phyloP scores from a whole-genome alignment of 164 flowering plant species.

The Dillenia turbinata region DNA sequence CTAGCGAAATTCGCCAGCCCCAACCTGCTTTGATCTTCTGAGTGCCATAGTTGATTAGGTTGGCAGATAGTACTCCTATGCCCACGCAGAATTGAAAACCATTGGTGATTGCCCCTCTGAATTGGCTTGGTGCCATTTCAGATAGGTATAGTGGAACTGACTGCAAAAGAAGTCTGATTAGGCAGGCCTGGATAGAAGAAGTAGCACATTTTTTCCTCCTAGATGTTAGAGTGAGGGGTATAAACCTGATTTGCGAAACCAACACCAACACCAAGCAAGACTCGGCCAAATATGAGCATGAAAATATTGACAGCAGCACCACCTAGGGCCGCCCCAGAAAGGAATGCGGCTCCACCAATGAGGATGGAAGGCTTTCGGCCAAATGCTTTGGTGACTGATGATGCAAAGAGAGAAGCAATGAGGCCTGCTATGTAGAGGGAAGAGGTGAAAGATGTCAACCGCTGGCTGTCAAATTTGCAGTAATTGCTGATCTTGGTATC shows the following conservation, averaged over 20 bases:
- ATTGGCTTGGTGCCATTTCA: constrained; percentile 64
- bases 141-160: constrained; percentile 71
- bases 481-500: constrained; percentile 49
- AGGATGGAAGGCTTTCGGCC: constrained; percentile 60
- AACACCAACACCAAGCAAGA: constrained; percentile 69
- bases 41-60: constrained; percentile 36
- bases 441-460: constrained; percentile 61
- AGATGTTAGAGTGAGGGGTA: not conserved
- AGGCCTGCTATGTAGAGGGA: constrained; percentile 65
- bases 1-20: constrained; percentile 52
- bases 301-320: constrained; percentile 47
- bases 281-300: constrained; percentile 60
- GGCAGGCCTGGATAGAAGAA: not conserved
- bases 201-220: too few species aligned
- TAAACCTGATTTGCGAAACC: constrained; percentile 79
- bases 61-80: constrained; percentile 36
- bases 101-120: constrained; percentile 60
- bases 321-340: constrained; percentile 50
- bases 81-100: constrained; percentile 53
- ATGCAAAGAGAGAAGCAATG: constrained; percentile 43
- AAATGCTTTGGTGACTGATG: constrained; percentile 34
- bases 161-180: constrained; percentile 23
- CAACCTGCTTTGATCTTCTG: constrained; percentile 28
- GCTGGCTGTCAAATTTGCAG: constrained; percentile 62
- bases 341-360: constrained; percentile 49